Evolutionary conservation across 2,329 filamentous ascomycete genomes (phyloP).

Genomic region (Cryphonectria nitschkei): DNA sequence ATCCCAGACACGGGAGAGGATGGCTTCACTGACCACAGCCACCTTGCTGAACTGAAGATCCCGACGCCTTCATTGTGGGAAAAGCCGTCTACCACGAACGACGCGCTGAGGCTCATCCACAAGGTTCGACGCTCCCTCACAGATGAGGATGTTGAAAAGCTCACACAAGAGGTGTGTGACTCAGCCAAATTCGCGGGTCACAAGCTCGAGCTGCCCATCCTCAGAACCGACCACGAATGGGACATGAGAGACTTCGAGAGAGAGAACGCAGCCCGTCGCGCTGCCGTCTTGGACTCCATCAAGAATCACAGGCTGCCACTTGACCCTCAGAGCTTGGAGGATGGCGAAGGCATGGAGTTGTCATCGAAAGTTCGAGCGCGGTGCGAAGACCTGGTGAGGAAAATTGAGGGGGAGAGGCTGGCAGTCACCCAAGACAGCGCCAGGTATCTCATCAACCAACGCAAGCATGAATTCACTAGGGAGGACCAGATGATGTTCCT

Average conservation of each 20-base stretch:
- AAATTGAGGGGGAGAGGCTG: constrained; percentile 31
- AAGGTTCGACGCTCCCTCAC: constrained; percentile 16
- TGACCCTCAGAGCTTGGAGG: constrained; percentile 31
- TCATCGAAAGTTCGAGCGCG: constrained; percentile 15
- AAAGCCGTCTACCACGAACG: background rate
- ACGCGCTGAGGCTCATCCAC: constrained; percentile 14
- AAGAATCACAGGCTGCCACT: constrained; percentile 33
- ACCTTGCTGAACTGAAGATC: constrained; percentile 16
- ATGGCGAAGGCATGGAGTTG: constrained; percentile 36
- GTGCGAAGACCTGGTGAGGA: constrained; percentile 25
- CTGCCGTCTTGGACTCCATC: constrained; percentile 22
- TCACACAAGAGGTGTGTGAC: constrained; percentile 13
- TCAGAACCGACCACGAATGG: constrained; percentile 34
- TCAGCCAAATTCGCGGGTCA: constrained; percentile 7
- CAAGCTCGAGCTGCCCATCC: constrained; percentile 34
- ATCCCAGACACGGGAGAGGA: constrained; percentile 13
- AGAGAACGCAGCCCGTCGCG: constrained; percentile 25
- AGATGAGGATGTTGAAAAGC: constrained; percentile 14
- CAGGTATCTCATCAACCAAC: constrained; percentile 28
- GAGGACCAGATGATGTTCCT: constrained; percentile 29
- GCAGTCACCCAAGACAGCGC: constrained; percentile 31
- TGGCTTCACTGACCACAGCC: constrained; percentile 20
- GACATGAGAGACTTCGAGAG: constrained; percentile 31
- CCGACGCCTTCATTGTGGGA: background rate
- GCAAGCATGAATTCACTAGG: constrained; percentile 31